Evolutionary conservation across 1,284 basidiomycete species (phyloP), one percentile per base, ranked within the genome.

Genomic region (Trametes pubescens): DNA sequence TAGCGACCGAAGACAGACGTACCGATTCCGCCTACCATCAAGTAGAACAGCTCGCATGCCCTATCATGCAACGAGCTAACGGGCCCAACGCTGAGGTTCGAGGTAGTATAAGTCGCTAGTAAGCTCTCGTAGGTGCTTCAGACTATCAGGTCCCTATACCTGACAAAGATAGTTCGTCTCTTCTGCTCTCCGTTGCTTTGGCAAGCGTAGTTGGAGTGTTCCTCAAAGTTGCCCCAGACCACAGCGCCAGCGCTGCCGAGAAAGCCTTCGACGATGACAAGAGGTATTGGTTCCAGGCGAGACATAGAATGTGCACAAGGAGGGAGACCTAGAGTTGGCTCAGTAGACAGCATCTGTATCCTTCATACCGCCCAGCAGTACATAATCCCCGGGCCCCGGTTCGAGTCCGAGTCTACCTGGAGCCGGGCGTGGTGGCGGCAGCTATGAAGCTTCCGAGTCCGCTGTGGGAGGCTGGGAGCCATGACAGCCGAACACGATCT

Each of bases 1-100:
- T 18, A 11, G 8, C n/a, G 29, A 29, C 18, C 6, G 22, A 57
- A 43, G 66, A 72, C 3, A 2, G 18, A 18, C 66, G 71, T 68
- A 75, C 84, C 82, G 58, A 72, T 81, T 1, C 85, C 85, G 10
- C 86, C 86, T 11, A 76, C 69, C 3, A 88, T 66, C 4, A 78
- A 76, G 69, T 84, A 86, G 72, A 82, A 87, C 14, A 87, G 73
- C 67, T 88, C 86, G 70, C 85, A 87, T 14, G 85, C 85, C 56
- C 86, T 73, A 64, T 88, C 86, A 67, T 87, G 85, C 29, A 88
- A 66, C 3, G 83, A 85, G 67, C 85, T 84, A 22, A 85, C 80
- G 22, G 84, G 79, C 21, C 85, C 81, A 51, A 86, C 77, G 62
- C 84, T 83, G 40, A 38, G 29, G 13, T 14, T 0, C 9, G 14